phyloP scores from a whole-genome alignment of 805 yeast genomes.

The Vanderwaltozyma yarrowii region DNA sequence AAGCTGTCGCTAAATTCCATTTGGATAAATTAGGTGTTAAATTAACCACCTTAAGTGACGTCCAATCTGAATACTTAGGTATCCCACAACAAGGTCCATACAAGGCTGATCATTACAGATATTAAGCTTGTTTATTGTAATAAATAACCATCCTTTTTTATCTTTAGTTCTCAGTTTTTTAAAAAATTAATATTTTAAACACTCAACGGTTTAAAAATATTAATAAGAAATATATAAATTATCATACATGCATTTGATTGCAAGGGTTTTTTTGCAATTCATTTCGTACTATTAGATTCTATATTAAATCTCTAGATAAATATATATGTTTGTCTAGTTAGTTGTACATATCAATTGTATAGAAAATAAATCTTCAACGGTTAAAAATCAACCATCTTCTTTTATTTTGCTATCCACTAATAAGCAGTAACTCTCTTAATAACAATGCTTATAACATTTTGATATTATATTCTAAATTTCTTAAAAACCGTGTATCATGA shows the following conservation, averaged over 20 bases:
- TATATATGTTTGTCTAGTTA: background rate
- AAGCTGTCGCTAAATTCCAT: conserved; percentile 95
- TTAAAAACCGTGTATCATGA: too few relatives aligned
- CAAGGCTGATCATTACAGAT: conserved; percentile 98
- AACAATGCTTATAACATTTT: too few relatives aligned
- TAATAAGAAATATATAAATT: background rate
- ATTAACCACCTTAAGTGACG: conserved; percentile 62
- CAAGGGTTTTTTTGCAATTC: background rate
- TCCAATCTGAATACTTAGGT: conserved; percentile 90
- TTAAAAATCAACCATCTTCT: too few relatives aligned
- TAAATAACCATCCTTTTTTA: background rate
- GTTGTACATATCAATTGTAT: conserved; percentile 1
- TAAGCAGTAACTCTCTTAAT: too few relatives aligned
- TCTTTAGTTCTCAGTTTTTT: background rate
- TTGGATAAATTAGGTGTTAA: conserved; percentile 87
- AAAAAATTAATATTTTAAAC: background rate
- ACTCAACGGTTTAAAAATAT: conserved; percentile 4
- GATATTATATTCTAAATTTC: too few relatives aligned
- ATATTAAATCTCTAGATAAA: background rate
- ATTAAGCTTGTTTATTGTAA: conserved; percentile 36
- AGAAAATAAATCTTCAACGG: conserved; percentile 3
- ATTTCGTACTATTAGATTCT: conserved; percentile 1
- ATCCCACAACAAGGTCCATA: conserved; percentile 87
- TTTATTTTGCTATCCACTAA: too few relatives aligned
- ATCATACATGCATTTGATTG: conserved; percentile 3